These are phyloP conservation scores for Neophaeococcomyces aloes DNA, from an alignment of 2,329 filamentous ascomycete species.

Conservation along the genomic window DNA sequence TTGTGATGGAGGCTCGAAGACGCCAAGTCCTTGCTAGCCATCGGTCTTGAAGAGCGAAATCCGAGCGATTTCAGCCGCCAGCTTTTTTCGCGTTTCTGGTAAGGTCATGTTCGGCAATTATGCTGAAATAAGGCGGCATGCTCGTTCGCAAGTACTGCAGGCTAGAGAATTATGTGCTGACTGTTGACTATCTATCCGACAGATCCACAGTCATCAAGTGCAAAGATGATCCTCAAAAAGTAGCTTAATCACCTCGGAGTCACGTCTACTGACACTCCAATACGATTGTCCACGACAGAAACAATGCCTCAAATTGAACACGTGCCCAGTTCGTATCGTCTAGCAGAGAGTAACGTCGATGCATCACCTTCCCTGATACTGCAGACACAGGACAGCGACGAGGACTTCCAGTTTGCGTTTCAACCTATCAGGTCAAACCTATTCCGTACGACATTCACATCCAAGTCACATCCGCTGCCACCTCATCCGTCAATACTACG, in stretches of 20 bases:
- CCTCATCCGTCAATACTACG: constrained; percentile 51
- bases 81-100: too few relatives aligned
- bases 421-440: constrained; percentile 52
- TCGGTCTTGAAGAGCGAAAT: too few relatives aligned
- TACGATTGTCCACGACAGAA: not conserved
- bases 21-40: too few relatives aligned
- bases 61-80: too few relatives aligned
- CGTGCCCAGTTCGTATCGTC: constrained; percentile 27
- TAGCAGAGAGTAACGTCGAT: constrained; percentile 17
- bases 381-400: not conserved
- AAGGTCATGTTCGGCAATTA: too few relatives aligned
- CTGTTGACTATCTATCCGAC: too few relatives aligned
- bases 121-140: too few relatives aligned
- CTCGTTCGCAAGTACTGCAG: too few relatives aligned
- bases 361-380: constrained; percentile 14
- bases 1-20: too few relatives aligned
- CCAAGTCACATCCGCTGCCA: constrained; percentile 50
- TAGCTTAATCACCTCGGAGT: not conserved
- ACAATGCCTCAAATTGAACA: constrained; percentile 41
- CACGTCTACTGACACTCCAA: not conserved
- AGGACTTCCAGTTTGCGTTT: constrained; percentile 46
- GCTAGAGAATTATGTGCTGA: too few relatives aligned
- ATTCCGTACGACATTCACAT: constrained; percentile 59
- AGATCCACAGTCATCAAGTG: too few relatives aligned
- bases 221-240: not conserved